Conservation (phyloP, 345 rosid species). For the Carallia pectinifolia region DNA sequence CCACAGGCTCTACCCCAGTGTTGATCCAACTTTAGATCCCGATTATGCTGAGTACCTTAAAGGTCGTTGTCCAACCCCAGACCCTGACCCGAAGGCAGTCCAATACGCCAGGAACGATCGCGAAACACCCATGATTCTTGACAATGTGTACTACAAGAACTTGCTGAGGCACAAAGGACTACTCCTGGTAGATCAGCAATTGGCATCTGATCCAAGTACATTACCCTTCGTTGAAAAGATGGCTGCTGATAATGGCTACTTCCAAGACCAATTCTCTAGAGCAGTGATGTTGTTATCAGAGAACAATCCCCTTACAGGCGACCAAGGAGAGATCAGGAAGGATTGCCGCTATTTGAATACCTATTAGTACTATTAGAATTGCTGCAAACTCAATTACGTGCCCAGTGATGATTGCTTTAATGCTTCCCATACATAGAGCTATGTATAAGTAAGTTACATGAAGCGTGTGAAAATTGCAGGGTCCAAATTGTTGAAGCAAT, state of each 20-base stretch:
- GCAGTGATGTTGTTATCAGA: slow-evolving; percentile 62
- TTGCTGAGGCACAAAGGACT: slow-evolving; percentile 65
- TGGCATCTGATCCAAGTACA: slow-evolving; percentile 59
- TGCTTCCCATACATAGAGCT: too few species aligned
- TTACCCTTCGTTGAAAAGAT: slow-evolving; percentile 57
- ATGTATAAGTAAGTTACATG: too few species aligned
- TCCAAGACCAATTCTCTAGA: slow-evolving; percentile 60
- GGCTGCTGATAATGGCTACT: slow-evolving; percentile 75
- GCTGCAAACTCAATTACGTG: too few species aligned
- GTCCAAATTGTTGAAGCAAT: too few species aligned
- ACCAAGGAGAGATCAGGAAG: slow-evolving; percentile 66
- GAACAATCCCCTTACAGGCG: slow-evolving; percentile 64
- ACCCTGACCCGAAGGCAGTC: slow-evolving; percentile 52
- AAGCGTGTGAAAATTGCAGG: too few species aligned
- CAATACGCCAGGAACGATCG: slow-evolving; percentile 64
- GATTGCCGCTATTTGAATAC: slow-evolving; percentile 68
- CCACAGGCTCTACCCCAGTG: slow-evolving; percentile 65
- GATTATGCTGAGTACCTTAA: slow-evolving; percentile 59
- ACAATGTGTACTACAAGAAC: slow-evolving; percentile 69
- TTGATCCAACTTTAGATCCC: slow-evolving; percentile 67
- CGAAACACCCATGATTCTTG: slow-evolving; percentile 79
- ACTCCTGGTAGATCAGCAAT: slow-evolving; percentile 54
- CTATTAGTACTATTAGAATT: too few species aligned
- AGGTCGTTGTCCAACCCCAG: slow-evolving; percentile 57
- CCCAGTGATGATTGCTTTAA: too few species aligned